Conservation (phyloP, 2,329 filamentous ascomycete genomes). For the Ophiostoma montium region DNA sequence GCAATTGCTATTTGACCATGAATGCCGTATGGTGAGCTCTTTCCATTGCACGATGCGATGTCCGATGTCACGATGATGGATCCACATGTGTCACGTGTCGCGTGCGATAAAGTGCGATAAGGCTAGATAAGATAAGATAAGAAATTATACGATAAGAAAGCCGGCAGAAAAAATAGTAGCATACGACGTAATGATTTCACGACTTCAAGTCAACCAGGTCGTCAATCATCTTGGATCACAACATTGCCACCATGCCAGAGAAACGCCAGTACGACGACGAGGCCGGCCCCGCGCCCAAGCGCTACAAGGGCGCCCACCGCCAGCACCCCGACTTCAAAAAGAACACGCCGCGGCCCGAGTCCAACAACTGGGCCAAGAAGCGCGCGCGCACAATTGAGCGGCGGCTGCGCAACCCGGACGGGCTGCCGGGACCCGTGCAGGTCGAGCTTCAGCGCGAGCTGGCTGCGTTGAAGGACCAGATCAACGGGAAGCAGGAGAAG, state of each 20-base stretch:
- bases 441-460: constrained; percentile 61
- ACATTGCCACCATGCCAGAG: constrained; percentile 19
- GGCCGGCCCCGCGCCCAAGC: constrained; percentile 11
- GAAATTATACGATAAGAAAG: too few relatives aligned
- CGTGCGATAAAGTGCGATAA: too few relatives aligned
- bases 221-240: too few relatives aligned
- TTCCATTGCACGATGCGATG: too few relatives aligned
- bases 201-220: background rate
- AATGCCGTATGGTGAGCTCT: too few relatives aligned
- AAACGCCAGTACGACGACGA: constrained; percentile 19
- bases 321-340: constrained; percentile 19
- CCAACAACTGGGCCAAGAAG: constrained; percentile 52
- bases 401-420: constrained; percentile 40
- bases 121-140: too few relatives aligned
- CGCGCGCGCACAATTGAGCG: constrained; percentile 56
- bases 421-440: constrained; percentile 53
- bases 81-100: too few relatives aligned
- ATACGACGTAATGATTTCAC: too few relatives aligned
- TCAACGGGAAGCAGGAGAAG: constrained; percentile 43
- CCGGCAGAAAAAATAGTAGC: too few relatives aligned
- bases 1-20: too few relatives aligned
- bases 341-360: constrained; percentile 30
- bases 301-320: constrained; percentile 6
- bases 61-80: too few relatives aligned
- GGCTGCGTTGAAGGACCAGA: constrained; percentile 48